Evolutionary conservation across 1,284 basidiomycete genomes (phyloP).

Genomic region (Dichomitus squalens): DNA sequence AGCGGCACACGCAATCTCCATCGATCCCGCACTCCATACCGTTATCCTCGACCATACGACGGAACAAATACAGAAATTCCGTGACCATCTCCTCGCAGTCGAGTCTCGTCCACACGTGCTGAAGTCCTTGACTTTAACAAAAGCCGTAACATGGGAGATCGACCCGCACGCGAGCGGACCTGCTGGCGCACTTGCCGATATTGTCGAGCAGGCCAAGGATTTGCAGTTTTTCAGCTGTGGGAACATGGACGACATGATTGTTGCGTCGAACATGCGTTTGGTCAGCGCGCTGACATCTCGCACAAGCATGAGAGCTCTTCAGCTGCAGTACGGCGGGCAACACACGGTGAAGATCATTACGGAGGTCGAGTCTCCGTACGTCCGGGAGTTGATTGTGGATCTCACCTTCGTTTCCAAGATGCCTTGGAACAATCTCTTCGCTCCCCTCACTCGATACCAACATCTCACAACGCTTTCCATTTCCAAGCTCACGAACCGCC

Average conservation of each 20-base stretch:
- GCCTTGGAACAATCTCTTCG: not conserved
- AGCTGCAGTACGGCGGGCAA: conserved; percentile 1
- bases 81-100: conserved; percentile 9
- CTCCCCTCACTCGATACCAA: not conserved
- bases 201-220: conserved; percentile 1
- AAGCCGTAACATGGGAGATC: conserved; percentile 16
- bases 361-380: not conserved
- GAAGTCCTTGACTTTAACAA: conserved; percentile 8
- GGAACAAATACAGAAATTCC: conserved; percentile 10
- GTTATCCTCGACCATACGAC: conserved; percentile 8
- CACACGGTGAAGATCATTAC: not conserved
- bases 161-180: not conserved
- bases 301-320: not conserved
- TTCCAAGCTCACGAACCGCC: not conserved
- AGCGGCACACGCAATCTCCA: not conserved
- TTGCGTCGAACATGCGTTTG: not conserved
- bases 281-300: not conserved
- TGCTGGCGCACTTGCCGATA: conserved; percentile 6
- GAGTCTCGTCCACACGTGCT: conserved; percentile 5
- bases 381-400: conserved; percentile 4
- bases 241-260: not conserved
- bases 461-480: conserved; percentile 8
- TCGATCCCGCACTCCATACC: conserved; percentile 12
- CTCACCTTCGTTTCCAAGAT: not conserved
- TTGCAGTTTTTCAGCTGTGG: conserved; percentile 13